phyloP scores from a whole-genome alignment of 306 rosid genomes.

The Alnus rubra region DNA sequence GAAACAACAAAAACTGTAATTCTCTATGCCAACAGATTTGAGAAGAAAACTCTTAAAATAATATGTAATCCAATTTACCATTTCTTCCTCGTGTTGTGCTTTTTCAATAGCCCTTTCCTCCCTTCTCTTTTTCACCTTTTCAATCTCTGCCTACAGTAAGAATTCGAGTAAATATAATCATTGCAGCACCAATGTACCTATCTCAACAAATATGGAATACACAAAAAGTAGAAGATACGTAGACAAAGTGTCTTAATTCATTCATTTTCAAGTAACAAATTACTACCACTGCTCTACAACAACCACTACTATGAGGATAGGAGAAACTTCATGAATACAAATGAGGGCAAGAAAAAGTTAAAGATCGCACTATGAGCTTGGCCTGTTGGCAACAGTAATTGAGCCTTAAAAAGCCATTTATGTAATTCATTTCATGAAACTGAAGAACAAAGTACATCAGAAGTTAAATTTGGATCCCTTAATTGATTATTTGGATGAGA shows the following conservation, averaged over 20 bases:
- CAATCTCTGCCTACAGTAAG: conserved; percentile 84
- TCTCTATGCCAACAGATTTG: conserved; percentile 20
- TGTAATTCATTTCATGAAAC: background rate
- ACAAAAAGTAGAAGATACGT: background rate
- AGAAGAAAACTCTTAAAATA: conserved; percentile 9
- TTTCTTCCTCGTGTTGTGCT: conserved; percentile 95
- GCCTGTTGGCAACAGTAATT: background rate
- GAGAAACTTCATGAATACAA: background rate
- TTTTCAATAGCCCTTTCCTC: conserved; percentile 98
- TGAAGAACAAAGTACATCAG: background rate
- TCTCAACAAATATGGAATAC: background rate
- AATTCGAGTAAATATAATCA: conserved; percentile 4
- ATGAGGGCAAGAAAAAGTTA: background rate
- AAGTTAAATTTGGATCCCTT: background rate
- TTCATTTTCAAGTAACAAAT: background rate
- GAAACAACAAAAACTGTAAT: conserved; percentile 25
- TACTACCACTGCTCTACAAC: too few relatives aligned
- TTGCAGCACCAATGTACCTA: background rate
- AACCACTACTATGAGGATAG: background rate
- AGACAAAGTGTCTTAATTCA: background rate
- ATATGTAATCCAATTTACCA: conserved; percentile 54
- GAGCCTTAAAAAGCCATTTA: background rate
- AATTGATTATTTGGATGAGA: too few relatives aligned
- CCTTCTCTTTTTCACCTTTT: conserved; percentile 96
- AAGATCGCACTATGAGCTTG: background rate